Percentiles rank a stretch among this genome's conserved stretches.
Evolutionary conservation across 2,329 filamentous ascomycete species (phyloP).

Genomic region (Talaromyces sp.): DNA sequence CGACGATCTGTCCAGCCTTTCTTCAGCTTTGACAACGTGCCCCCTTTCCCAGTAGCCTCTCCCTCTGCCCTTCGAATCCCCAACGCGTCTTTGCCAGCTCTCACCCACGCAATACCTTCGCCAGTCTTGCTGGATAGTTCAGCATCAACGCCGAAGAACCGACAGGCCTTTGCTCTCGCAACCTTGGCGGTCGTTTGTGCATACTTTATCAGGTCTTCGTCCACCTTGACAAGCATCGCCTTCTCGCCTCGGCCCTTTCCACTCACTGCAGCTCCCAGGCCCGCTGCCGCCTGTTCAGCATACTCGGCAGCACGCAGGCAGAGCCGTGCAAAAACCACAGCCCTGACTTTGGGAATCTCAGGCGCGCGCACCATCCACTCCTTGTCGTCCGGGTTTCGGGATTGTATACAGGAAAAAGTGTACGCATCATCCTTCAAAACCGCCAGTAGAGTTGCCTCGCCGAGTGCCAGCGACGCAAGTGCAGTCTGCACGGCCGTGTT

Average conservation of each 20-base stretch:
- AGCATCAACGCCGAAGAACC: constrained; percentile 86
- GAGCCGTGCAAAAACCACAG: constrained; percentile 79
- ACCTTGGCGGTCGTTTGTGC: constrained; percentile 69
- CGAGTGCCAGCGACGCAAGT: constrained; percentile 59
- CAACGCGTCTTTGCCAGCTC: constrained; percentile 70
- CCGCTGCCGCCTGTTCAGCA: constrained; percentile 64
- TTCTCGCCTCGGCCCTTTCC: constrained; percentile 13
- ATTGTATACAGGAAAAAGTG: constrained; percentile 73
- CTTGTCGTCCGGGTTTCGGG: constrained; percentile 74
- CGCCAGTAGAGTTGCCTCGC: constrained; percentile 84
- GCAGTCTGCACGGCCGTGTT: constrained; percentile 39
- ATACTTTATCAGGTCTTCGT: constrained; percentile 66
- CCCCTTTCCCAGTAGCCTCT: constrained; percentile 22
- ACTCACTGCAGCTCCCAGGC: constrained; percentile 38
- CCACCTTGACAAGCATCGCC: constrained; percentile 47
- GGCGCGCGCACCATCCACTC: constrained; percentile 97
- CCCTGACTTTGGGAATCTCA: constrained; percentile 81
- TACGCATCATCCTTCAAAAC: constrained; percentile 95
- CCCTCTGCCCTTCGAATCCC: constrained; percentile 56
- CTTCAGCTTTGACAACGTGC: constrained; percentile 54
- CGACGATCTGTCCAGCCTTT: constrained; percentile 71
- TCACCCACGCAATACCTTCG: constrained; percentile 80
- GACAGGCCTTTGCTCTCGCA: constrained; percentile 76
- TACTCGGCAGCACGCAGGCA: constrained; percentile 88
- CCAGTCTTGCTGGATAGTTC: constrained; percentile 78